These are phyloP conservation scores for Aspergillus chevalieri DNA, from an alignment of 2,329 filamentous ascomycete species.

Conservation along the genomic window DNA sequence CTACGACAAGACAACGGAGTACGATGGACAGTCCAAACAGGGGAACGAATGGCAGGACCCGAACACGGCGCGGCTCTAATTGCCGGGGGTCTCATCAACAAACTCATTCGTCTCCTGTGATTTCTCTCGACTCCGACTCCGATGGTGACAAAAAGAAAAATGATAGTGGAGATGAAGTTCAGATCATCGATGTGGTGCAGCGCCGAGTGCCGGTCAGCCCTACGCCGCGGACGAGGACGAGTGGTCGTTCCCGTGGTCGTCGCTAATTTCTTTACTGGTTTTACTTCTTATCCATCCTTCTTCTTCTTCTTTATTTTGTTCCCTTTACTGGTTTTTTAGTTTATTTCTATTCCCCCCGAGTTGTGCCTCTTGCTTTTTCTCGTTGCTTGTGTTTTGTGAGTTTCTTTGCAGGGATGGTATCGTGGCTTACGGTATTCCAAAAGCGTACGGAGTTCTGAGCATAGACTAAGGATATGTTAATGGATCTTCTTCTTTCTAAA, in stretches of 20 bases:
- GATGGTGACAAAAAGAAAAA: conserved; percentile 14
- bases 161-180: conserved; percentile 27
- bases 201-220: conserved; percentile 17
- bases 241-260: neutral
- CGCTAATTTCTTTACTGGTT: neutral
- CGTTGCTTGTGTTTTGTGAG: neutral
- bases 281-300: too few relatives aligned
- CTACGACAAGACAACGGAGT: neutral
- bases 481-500: neutral
- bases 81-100: conserved; percentile 12
- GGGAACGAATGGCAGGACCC: conserved; percentile 10
- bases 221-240: conserved; percentile 8
- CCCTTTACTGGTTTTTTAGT: too few relatives aligned
- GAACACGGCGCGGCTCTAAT: conserved; percentile 9
- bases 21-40: neutral
- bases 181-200: conserved; percentile 26
- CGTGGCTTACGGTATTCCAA: neutral
- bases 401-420: neutral
- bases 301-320: too few relatives aligned
- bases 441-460: neutral
- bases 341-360: neutral
- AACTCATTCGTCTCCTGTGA: neutral
- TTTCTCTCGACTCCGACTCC: conserved; percentile 10
- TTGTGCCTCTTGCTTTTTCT: neutral
- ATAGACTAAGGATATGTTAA: neutral